A percentile compares a stretch with the other conserved stretches of the same genome.
Evolutionary conservation across 148 eudicot genomes (phyloP).

Genomic region (Rheum nobile): DNA sequence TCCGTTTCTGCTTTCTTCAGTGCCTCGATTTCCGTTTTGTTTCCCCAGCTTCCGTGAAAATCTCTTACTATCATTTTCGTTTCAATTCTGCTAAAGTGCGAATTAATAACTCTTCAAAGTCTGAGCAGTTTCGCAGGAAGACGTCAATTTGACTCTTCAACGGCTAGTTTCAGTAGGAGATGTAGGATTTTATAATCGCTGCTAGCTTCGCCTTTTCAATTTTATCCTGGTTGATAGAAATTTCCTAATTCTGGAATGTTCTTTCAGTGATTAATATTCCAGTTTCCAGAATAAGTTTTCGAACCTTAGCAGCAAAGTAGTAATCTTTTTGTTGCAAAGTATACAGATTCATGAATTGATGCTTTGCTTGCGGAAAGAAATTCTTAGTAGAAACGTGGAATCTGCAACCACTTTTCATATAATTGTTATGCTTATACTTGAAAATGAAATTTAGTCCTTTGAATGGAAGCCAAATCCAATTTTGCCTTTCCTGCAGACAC

Average conservation of each 20-base stretch:
- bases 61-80: background rate
- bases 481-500: constrained; percentile 9
- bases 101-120: background rate
- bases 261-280: background rate
- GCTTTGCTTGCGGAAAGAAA: too few species aligned
- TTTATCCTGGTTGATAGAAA: background rate
- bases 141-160: background rate
- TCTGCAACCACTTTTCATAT: background rate
- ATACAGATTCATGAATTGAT: too few species aligned
- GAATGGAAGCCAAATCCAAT: background rate
- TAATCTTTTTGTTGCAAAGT: background rate
- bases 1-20: background rate
- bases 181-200: background rate
- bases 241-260: background rate
- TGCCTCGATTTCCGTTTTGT: background rate
- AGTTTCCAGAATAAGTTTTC: background rate
- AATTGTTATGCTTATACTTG: too few species aligned
- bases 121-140: background rate
- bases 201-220: background rate
- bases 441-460: background rate
- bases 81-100: background rate
- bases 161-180: background rate
- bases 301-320: background rate
- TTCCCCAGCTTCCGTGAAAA: background rate
- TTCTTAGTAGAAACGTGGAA: background rate